A percentile compares a stretch with the other conserved stretches of the same genome.
These are phyloP conservation scores for Colletotrichum aenigma DNA, from an alignment of 2,329 filamentous ascomycete genomes.

Conservation along the genomic window DNA sequence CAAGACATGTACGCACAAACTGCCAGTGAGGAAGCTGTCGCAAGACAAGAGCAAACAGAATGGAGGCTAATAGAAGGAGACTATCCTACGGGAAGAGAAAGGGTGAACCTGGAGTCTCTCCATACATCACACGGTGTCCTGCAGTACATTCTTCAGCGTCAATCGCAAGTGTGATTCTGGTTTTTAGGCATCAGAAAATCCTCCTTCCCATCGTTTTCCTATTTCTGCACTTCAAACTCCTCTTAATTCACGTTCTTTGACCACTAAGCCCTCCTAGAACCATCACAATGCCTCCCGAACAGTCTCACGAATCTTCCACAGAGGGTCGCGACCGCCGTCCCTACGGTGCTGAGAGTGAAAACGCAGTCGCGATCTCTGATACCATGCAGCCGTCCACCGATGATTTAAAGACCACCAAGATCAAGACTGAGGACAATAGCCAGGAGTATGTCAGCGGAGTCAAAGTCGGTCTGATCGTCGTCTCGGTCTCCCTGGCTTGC, in stretches of 20 bases:
- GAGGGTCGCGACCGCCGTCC: not conserved
- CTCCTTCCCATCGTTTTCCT: too few relatives aligned
- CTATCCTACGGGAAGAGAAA: rapidly evolving
- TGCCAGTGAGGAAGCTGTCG: not conserved
- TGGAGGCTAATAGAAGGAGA: not conserved
- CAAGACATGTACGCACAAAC: not conserved
- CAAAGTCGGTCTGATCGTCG: not conserved
- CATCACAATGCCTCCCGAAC: not conserved
- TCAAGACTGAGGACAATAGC: rapidly evolving
- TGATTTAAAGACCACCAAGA: not conserved
- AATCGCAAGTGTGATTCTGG: rapidly evolving
- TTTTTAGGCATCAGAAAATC: too few relatives aligned
- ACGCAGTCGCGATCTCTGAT: not conserved
- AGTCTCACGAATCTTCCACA: not conserved
- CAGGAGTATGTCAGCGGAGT: not conserved
- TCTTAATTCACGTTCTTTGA: not conserved
- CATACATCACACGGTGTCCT: not conserved
- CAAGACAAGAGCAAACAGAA: not conserved
- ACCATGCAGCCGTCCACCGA: not conserved
- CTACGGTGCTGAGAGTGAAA: not conserved
- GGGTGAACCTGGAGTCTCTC: rapidly evolving
- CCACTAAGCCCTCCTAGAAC: not conserved
- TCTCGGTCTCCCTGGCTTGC: not conserved
- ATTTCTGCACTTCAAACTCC: not conserved
- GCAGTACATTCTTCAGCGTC: not conserved